Percentiles rank a stretch among this genome's conserved stretches.
These are phyloP conservation scores for Mycena maculata DNA, from an alignment of 768 basidiomycete species.

Conservation along the genomic window DNA sequence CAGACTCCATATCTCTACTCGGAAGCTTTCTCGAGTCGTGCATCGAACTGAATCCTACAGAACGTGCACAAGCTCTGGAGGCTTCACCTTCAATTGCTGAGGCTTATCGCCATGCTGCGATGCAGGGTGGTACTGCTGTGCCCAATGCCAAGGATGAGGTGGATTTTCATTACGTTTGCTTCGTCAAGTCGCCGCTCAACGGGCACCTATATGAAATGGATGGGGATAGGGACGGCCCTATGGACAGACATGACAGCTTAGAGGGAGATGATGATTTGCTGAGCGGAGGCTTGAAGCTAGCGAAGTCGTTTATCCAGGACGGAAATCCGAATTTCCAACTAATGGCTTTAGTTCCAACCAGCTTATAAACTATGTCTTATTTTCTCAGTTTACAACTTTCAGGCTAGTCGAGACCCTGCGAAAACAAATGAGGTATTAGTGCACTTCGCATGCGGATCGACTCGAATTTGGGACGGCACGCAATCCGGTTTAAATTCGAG, in stretches of 20 bases:
- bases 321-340: constrained; percentile 16
- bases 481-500: too few relatives aligned
- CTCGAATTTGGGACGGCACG: not conserved
- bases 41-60: constrained; percentile 40
- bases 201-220: constrained; percentile 49
- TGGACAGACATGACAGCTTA: constrained; percentile 39
- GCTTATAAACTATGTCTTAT: not conserved
- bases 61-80: constrained; percentile 47
- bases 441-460: not conserved
- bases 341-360: constrained; percentile 17
- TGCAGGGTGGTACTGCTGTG: constrained; percentile 44
- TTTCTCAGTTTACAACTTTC: too few relatives aligned
- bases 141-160: constrained; percentile 46
- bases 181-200: constrained; percentile 44
- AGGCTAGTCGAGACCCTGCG: too few relatives aligned
- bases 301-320: constrained; percentile 3
- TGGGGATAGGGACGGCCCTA: constrained; percentile 47
- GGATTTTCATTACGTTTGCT: constrained; percentile 49
- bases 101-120: constrained; percentile 45
- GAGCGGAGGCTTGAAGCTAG: constrained; percentile 25
- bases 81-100: constrained; percentile 42
- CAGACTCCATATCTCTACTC: constrained; percentile 41
- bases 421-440: too few relatives aligned
- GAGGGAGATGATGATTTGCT: constrained; percentile 40
- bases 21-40: constrained; percentile 39